These are phyloP conservation scores for Emmonsiellopsis sp. DNA, from an alignment of 2,329 filamentous ascomycete species.

Conservation along the genomic window DNA sequence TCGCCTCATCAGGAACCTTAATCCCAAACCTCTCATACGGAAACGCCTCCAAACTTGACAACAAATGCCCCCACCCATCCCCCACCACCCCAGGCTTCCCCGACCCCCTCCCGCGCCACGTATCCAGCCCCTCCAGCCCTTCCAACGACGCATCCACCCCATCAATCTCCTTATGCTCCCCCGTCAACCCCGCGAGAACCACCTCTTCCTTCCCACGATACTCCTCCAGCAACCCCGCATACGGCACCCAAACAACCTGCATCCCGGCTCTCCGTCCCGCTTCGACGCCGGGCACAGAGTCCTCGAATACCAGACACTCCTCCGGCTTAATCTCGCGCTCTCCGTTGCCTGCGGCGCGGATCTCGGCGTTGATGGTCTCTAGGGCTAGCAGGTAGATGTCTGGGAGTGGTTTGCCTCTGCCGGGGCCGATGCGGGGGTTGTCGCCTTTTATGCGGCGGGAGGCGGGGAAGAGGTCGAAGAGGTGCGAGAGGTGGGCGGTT, in stretches of 20 bases:
- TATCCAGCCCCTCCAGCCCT: conserved; percentile 31
- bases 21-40: conserved; percentile 54
- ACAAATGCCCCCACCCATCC: conserved; percentile 52
- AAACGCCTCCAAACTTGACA: conserved; percentile 49
- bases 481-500: conserved; percentile 46
- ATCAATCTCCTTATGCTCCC: conserved; percentile 54
- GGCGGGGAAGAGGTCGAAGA: conserved; percentile 54
- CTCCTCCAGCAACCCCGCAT: conserved; percentile 66
- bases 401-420: conserved; percentile 85
- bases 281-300: conserved; percentile 88
- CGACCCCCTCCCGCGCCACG: conserved; percentile 28
- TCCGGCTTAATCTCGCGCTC: conserved; percentile 60
- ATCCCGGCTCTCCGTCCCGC: conserved; percentile 84
- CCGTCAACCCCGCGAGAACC: conserved; percentile 74
- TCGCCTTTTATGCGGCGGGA: conserved; percentile 77
- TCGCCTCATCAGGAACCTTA: conserved; percentile 14
- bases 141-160: conserved; percentile 24
- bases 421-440: conserved; percentile 64
- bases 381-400: conserved; percentile 91
- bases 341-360: conserved; percentile 48
- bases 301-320: conserved; percentile 94
- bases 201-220: conserved; percentile 68
- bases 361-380: conserved; percentile 68
- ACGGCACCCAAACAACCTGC: conserved; percentile 88
- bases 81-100: conserved; percentile 46